Conservation (phyloP, 495 filamentous ascomycete species). For the Penicillium waksmanii region DNA sequence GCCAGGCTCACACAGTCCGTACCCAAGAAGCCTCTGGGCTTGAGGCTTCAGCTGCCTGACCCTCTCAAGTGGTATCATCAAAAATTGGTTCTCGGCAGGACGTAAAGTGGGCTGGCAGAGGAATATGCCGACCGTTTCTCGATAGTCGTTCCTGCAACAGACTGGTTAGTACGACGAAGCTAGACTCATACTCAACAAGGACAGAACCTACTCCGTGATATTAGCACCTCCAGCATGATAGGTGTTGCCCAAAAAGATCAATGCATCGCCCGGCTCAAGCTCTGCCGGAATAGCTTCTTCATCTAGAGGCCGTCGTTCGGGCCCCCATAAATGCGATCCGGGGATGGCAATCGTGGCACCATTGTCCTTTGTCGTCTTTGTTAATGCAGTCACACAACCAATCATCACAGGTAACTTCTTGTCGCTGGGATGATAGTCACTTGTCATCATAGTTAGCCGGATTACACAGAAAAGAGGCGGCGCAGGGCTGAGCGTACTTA, state of each 20-base stretch:
- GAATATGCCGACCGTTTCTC: conserved; percentile 35
- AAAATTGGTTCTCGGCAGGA: conserved; percentile 42
- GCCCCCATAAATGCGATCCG: conserved; percentile 43
- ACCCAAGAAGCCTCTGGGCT: conserved; percentile 31
- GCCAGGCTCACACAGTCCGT: conserved; percentile 25
- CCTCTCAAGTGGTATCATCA: conserved; percentile 38
- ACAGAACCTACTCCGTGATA: conserved; percentile 18
- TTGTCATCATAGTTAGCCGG: not conserved
- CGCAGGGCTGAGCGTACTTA: conserved; percentile 17
- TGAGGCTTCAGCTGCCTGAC: conserved; percentile 30
- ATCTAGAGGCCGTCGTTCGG: conserved; percentile 24
- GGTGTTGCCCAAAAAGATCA: conserved; percentile 36
- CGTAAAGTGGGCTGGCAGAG: conserved; percentile 37
- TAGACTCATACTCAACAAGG: not conserved
- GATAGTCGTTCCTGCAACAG: conserved; percentile 18
- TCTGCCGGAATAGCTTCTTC: conserved; percentile 33
- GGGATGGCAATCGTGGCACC: conserved; percentile 52
- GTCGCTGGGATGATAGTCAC: conserved; percentile 23
- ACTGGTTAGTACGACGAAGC: not conserved
- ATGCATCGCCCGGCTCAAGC: conserved; percentile 34
- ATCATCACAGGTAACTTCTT: conserved; percentile 23
- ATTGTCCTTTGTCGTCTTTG: conserved; percentile 41
- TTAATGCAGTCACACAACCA: conserved; percentile 28
- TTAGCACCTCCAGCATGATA: conserved; percentile 43
- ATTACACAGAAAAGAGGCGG: not conserved